These are phyloP conservation scores for Fusarium abutilonis DNA, from an alignment of 2,329 filamentous ascomycete genomes.

Conservation along the genomic window DNA sequence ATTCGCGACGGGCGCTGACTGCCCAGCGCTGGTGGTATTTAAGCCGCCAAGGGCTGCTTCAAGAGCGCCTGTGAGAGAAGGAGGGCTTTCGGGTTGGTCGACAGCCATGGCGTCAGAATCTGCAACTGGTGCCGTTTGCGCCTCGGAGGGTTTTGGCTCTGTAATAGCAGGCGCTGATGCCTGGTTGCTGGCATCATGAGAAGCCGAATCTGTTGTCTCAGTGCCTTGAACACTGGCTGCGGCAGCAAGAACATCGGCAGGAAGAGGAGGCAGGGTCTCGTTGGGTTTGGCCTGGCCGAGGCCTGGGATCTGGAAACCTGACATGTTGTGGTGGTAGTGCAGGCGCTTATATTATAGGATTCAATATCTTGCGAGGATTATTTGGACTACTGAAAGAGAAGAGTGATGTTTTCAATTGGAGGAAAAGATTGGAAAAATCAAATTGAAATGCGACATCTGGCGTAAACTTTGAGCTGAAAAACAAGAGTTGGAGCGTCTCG, in stretches of 20 bases:
- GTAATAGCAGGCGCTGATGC: conserved; percentile 2
- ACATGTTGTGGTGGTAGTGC: conserved; percentile 45
- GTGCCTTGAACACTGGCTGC: conserved; percentile 44
- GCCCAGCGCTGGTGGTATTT: conserved; percentile 31
- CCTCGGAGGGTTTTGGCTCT: conserved; percentile 15
- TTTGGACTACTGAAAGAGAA: too few species aligned
- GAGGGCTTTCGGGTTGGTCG: conserved; percentile 50
- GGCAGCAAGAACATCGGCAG: conserved; percentile 47
- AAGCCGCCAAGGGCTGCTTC: conserved; percentile 57
- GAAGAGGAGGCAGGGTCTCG: conserved; percentile 53
- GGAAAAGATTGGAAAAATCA: background rate
- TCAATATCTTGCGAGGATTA: background rate
- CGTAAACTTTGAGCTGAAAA: conserved; percentile 22
- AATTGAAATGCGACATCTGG: conserved; percentile 2
- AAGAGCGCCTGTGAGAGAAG: conserved; percentile 55
- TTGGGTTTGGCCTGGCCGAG: conserved; percentile 57
- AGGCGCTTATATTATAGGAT: background rate
- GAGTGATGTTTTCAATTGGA: too few species aligned
- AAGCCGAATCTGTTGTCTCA: conserved; percentile 33
- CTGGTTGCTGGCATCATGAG: conserved; percentile 9
- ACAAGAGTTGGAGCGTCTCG: conserved; percentile 15
- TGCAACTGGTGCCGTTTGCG: conserved; percentile 13
- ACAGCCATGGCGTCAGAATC: conserved; percentile 51
- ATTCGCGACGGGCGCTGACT: conserved; percentile 20
- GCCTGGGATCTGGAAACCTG: conserved; percentile 57